phyloP scores from a whole-genome alignment of 2,329 filamentous ascomycete species.

The Sclerotinia trifoliorum region DNA sequence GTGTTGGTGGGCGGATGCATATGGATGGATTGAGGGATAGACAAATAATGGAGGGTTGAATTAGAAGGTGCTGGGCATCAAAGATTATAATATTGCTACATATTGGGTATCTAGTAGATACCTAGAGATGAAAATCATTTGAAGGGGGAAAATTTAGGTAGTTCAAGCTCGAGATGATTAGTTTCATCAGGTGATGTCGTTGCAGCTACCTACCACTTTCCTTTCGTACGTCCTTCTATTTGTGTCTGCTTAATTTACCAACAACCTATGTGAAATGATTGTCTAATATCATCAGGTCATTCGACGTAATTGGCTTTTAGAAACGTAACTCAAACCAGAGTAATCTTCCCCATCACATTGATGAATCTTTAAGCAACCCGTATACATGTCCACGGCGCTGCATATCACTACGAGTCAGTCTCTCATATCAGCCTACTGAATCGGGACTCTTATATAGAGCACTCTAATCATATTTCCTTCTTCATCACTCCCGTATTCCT shows the following conservation, averaged over 20 bases:
- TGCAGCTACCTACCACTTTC: neutral
- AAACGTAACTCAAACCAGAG: neutral
- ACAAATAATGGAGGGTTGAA: neutral
- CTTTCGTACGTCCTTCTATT: neutral
- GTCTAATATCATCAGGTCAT: neutral
- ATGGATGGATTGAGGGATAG: slow-evolving; percentile 1
- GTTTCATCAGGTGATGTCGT: neutral
- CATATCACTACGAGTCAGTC: neutral
- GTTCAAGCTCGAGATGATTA: neutral
- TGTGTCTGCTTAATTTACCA: no score
- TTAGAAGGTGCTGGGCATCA: slow-evolving; percentile 4
- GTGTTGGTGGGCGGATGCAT: neutral
- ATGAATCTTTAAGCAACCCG: neutral
- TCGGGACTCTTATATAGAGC: no score
- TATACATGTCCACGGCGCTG: neutral
- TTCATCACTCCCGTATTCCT: neutral
- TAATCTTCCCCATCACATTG: neutral
- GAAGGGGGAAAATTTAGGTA: no score
- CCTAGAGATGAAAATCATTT: neutral
- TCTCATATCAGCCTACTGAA: neutral
- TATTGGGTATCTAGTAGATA: neutral
- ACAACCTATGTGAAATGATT: neutral
- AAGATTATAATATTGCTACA: neutral
- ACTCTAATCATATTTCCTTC: neutral
- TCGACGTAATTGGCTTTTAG: neutral